phyloP scores from a whole-genome alignment of 2,329 filamentous ascomycete genomes.

The Thielaviopsis populi region DNA sequence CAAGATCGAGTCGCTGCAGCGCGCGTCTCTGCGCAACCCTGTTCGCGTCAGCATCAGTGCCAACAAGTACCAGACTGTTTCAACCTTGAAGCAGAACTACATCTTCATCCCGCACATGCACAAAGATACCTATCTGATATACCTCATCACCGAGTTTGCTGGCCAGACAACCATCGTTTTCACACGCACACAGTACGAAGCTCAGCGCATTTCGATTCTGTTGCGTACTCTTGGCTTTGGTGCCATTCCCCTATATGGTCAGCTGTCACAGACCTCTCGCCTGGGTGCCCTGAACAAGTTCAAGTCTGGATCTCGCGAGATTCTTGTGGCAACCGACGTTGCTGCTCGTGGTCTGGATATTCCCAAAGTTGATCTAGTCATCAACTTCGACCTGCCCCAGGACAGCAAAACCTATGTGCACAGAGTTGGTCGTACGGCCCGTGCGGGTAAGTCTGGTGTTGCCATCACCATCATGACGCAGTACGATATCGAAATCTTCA shows the following conservation, averaged over 20 bases:
- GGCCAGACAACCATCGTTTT: slow-evolving; percentile 87
- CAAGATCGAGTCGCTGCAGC: slow-evolving; percentile 83
- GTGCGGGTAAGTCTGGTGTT: slow-evolving; percentile 70
- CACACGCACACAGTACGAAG: slow-evolving; percentile 80
- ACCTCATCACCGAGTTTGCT: slow-evolving; percentile 69
- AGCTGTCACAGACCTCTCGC: slow-evolving; percentile 75
- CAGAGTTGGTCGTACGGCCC: slow-evolving; percentile 72
- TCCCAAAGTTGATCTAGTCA: slow-evolving; percentile 71
- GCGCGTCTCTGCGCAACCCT: slow-evolving; percentile 74
- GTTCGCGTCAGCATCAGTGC: slow-evolving; percentile 67
- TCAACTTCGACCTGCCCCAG: slow-evolving; percentile 72
- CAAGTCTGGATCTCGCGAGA: slow-evolving; percentile 60
- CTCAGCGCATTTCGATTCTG: slow-evolving; percentile 70
- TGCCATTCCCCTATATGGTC: slow-evolving; percentile 84
- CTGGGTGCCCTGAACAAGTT: slow-evolving; percentile 86
- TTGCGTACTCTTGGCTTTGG: slow-evolving; percentile 73
- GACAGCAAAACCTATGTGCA: slow-evolving; percentile 88
- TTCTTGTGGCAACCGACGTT: slow-evolving; percentile 88
- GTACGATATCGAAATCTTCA: slow-evolving; percentile 69
- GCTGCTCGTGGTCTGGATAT: slow-evolving; percentile 87
- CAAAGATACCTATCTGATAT: slow-evolving; percentile 83
- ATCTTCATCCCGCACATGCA: slow-evolving; percentile 71
- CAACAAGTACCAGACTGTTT: slow-evolving; percentile 81
- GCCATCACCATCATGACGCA: slow-evolving; percentile 74
- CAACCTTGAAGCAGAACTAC: slow-evolving; percentile 74